These are phyloP conservation scores for Coemansia sp. DNA, from an alignment of 192 early-diverging fungal species.

Conservation along the genomic window DNA sequence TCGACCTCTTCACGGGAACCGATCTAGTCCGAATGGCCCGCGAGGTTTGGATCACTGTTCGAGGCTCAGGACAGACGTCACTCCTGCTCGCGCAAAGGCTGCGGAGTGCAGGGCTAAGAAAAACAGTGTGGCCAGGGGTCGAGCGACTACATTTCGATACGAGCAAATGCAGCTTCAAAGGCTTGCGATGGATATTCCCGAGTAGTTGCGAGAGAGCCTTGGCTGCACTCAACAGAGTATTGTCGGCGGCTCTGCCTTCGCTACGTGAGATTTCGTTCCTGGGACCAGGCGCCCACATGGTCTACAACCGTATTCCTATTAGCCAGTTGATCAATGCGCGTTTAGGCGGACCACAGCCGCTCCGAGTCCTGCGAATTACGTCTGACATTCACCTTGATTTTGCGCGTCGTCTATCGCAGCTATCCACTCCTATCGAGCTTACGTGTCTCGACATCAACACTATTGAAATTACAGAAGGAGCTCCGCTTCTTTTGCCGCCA, in stretches of 20 bases:
- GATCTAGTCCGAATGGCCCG: neutral
- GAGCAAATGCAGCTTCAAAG: no score
- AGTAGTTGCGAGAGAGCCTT: no score
- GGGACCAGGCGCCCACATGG: constrained; percentile 1
- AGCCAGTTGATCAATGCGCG: neutral
- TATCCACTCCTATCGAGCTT: neutral
- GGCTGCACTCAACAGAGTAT: no score
- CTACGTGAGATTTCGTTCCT: constrained; percentile 4
- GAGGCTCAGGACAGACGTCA: neutral
- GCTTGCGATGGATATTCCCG: no score
- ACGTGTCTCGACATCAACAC: constrained; percentile 1
- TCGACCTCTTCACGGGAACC: neutral
- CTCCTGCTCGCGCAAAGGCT: neutral
- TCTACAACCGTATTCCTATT: constrained; percentile 7
- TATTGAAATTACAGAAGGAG: neutral
- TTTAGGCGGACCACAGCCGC: no score
- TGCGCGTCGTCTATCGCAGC: neutral
- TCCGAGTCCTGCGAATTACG: no score
- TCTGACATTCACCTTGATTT: neutral
- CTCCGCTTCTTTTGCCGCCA: neutral
- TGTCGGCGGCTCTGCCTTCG: no score
- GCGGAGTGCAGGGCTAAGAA: neutral
- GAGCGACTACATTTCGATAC: no score
- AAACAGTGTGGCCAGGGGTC: no score
- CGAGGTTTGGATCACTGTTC: constrained; percentile 1